Evolutionary conservation across 2,329 filamentous ascomycete genomes (phyloP).

Genomic region (Claviceps monticola): DNA sequence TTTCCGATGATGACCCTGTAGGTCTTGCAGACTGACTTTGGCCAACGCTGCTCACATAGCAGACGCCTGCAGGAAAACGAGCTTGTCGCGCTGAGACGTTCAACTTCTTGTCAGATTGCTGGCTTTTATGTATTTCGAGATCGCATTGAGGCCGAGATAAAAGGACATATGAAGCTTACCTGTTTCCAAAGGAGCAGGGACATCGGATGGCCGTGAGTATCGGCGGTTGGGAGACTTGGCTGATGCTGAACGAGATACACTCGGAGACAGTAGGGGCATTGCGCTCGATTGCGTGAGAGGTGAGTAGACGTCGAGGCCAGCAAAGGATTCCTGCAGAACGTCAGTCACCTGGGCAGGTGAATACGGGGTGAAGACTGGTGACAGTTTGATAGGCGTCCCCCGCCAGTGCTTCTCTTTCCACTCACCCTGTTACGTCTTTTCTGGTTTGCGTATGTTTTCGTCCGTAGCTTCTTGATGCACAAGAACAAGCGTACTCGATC

Average conservation of each 20-base stretch:
- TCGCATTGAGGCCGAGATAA: conserved; percentile 34
- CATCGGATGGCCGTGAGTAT: conserved; percentile 48
- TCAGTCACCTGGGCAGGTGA: conserved; percentile 1
- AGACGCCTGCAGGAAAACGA: conserved; percentile 43
- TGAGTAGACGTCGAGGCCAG: conserved; percentile 54
- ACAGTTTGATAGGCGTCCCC: not conserved
- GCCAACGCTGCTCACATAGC: conserved; percentile 32
- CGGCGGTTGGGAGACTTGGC: conserved; percentile 36
- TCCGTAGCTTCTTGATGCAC: conserved; percentile 70
- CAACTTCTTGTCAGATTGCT: conserved; percentile 22
- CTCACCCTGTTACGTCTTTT: conserved; percentile 77
- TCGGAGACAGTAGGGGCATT: conserved; percentile 39
- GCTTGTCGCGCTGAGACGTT: conserved; percentile 26
- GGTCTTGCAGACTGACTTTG: conserved; percentile 20
- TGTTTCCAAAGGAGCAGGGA: conserved; percentile 26
- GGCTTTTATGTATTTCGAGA: conserved; percentile 15
- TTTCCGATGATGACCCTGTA: conserved; percentile 32
- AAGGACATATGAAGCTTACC: conserved; percentile 35
- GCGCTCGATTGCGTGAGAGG: conserved; percentile 21
- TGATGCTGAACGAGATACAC: conserved; percentile 37
- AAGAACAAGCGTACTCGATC: conserved; percentile 86
- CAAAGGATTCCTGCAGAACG: conserved; percentile 59
- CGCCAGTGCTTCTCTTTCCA: conserved; percentile 7
- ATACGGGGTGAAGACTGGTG: not conserved
- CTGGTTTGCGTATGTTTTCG: conserved; percentile 60